These are phyloP conservation scores for Pleurotus citrinopileatus DNA, from an alignment of 768 basidiomycete species.

Conservation along the genomic window DNA sequence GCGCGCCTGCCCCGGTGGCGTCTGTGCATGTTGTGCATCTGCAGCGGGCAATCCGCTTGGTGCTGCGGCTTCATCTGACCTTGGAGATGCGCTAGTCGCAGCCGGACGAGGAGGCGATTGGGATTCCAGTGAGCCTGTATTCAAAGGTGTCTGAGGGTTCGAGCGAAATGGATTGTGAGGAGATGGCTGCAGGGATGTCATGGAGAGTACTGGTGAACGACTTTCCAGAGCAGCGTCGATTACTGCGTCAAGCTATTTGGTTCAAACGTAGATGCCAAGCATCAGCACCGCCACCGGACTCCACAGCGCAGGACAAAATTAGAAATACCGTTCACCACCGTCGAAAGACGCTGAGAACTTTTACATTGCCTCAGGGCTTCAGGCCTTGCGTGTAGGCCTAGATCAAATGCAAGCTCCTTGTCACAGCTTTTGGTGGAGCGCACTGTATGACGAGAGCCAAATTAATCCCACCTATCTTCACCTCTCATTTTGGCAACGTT, in stretches of 20 bases:
- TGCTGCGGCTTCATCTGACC: conserved; percentile 5
- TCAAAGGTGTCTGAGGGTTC: conserved; percentile 3
- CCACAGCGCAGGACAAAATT: not conserved
- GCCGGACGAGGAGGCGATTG: conserved; percentile 8
- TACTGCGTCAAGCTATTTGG: not conserved
- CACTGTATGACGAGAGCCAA: too few species aligned
- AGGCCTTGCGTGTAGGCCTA: too few species aligned
- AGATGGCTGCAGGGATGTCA: not conserved
- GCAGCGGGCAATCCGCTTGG: not conserved
- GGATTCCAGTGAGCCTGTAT: not conserved
- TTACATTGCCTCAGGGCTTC: too few species aligned
- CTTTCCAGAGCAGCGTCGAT: not conserved
- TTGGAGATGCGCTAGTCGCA: not conserved
- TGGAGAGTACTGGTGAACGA: not conserved
- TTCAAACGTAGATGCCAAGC: not conserved
- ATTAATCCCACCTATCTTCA: too few species aligned
- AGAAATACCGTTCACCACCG: too few species aligned
- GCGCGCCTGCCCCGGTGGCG: not conserved
- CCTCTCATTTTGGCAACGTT: too few species aligned
- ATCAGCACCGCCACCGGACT: conserved; percentile 3
- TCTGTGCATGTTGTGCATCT: not conserved
- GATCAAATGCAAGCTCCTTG: too few species aligned
- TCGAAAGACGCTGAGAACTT: too few species aligned
- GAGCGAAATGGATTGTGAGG: conserved; percentile 9
- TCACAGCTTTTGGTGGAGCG: too few species aligned